Conservation (phyloP, 2,329 filamentous ascomycete genomes). For the Pochonia chlamydosporia region DNA sequence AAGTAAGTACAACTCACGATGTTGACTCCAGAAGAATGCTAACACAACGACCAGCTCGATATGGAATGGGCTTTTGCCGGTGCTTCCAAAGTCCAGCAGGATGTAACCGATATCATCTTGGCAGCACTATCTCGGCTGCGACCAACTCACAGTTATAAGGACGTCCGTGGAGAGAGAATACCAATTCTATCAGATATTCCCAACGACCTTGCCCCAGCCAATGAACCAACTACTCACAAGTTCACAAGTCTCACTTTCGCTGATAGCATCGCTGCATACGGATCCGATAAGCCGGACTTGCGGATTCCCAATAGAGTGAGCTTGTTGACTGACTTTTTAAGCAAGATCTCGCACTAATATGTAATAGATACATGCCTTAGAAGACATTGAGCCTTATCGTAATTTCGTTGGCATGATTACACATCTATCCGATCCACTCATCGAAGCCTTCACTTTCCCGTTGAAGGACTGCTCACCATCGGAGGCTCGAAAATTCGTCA, state of each 20-base stretch:
- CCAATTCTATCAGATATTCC: constrained; percentile 24
- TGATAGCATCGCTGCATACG: constrained; percentile 67
- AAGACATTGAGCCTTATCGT: constrained; percentile 50
- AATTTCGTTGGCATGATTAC: constrained; percentile 72
- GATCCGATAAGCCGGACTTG: constrained; percentile 88
- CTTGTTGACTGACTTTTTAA: background rate
- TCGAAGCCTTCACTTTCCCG: constrained; percentile 70
- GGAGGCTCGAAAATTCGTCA: constrained; percentile 56
- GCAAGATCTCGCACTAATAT: constrained; percentile 7
- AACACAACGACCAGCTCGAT: constrained; percentile 59
- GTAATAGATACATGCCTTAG: constrained; percentile 57
- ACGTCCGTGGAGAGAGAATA: constrained; percentile 38
- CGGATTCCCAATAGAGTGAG: constrained; percentile 63
- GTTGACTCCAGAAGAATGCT: background rate
- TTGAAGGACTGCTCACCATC: constrained; percentile 46
- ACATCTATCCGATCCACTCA: constrained; percentile 56
- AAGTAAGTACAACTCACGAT: constrained; percentile 41
- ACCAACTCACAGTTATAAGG: constrained; percentile 53
- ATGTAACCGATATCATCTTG: constrained; percentile 30
- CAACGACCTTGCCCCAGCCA: constrained; percentile 1
- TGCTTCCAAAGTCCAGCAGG: constrained; percentile 30
- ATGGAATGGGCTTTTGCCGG: constrained; percentile 86
- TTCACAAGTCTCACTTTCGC: constrained; percentile 31
- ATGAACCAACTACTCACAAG: constrained; percentile 21
- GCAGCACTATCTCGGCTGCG: constrained; percentile 20